Conservation (phyloP, 257 asterid genomes). For the Ligustrum vulgare region DNA sequence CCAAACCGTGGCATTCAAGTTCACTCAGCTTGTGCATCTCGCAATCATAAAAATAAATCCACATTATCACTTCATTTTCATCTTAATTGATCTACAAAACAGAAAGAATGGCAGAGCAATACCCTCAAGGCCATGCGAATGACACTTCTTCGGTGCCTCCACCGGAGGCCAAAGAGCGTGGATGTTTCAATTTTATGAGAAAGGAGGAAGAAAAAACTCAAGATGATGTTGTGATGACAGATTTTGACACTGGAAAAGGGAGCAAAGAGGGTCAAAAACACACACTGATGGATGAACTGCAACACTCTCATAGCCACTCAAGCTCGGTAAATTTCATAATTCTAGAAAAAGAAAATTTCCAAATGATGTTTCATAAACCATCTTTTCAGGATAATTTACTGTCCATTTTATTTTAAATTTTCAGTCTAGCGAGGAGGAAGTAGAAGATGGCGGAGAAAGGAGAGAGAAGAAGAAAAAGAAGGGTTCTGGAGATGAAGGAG, state of each 20-base stretch:
- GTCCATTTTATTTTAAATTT: not conserved
- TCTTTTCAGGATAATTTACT: not conserved
- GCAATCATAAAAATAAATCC: not conserved
- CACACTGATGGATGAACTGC: conserved; percentile 41
- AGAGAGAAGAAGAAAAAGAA: conserved; percentile 30
- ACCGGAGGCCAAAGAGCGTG: conserved; percentile 22
- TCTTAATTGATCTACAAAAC: not conserved
- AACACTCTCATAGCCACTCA: conserved; percentile 31
- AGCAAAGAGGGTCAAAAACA: conserved; percentile 27
- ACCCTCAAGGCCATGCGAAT: conserved; percentile 20
- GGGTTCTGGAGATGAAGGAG: conserved; percentile 12
- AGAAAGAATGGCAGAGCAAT: conserved; percentile 30
- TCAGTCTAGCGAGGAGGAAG: conserved; percentile 55
- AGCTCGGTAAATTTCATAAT: conserved; percentile 13
- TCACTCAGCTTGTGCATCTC: conserved; percentile 5
- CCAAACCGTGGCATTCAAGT: conserved; percentile 1
- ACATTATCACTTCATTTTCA: not conserved
- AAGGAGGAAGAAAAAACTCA: conserved; percentile 30
- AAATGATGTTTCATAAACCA: not conserved
- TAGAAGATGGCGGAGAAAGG: conserved; percentile 40
- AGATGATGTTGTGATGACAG: conserved; percentile 29
- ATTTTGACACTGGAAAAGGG: conserved; percentile 15
- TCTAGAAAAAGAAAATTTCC: too few species aligned
- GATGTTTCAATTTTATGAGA: conserved; percentile 33
- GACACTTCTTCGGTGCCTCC: conserved; percentile 19